phyloP scores from a whole-genome alignment of 2,329 filamentous ascomycete genomes.

The Hortaea werneckii region DNA sequence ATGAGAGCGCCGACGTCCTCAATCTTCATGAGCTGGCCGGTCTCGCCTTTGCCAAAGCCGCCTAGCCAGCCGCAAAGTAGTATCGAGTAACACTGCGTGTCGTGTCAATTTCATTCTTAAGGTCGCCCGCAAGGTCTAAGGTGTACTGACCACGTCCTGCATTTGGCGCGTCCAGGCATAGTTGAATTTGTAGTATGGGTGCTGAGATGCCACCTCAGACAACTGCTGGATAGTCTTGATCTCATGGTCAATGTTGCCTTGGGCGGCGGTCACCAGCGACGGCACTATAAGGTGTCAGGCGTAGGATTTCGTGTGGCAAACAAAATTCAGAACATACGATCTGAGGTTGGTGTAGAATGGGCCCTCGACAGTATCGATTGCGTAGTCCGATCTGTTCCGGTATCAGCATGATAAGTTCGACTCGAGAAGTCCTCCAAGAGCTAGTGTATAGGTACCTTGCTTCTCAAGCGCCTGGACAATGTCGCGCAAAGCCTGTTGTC shows the following conservation, averaged over 20 bases:
- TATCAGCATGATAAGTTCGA: background rate
- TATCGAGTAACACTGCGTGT: conserved; percentile 43
- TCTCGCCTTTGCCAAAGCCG: conserved; percentile 45
- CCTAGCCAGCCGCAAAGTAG: conserved; percentile 68
- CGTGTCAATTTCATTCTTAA: background rate
- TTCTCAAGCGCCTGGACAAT: conserved; percentile 76
- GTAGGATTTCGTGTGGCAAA: conserved; percentile 2
- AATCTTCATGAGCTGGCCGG: conserved; percentile 65
- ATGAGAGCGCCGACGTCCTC: conserved; percentile 76
- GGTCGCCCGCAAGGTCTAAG: background rate
- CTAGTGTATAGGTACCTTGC: conserved; percentile 48
- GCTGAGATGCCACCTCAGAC: conserved; percentile 62
- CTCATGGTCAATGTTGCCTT: conserved; percentile 61
- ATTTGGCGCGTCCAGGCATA: conserved; percentile 72
- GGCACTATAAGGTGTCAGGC: conserved; percentile 43
- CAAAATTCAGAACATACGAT: conserved; percentile 39
- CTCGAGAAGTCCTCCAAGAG: background rate
- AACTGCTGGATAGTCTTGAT: conserved; percentile 62
- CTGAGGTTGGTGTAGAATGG: conserved; percentile 67
- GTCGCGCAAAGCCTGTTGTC: conserved; percentile 57
- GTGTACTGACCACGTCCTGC: conserved; percentile 59
- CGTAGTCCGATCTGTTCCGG: conserved; percentile 54
- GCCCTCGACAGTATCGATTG: conserved; percentile 79
- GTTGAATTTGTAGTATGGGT: conserved; percentile 99
- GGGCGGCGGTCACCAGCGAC: conserved; percentile 57